Evolutionary conservation across 768 basidiomycete species (phyloP), one percentile per base, ranked within the genome.

Genomic region (Pilatotrama ljubarskyi): DNA sequence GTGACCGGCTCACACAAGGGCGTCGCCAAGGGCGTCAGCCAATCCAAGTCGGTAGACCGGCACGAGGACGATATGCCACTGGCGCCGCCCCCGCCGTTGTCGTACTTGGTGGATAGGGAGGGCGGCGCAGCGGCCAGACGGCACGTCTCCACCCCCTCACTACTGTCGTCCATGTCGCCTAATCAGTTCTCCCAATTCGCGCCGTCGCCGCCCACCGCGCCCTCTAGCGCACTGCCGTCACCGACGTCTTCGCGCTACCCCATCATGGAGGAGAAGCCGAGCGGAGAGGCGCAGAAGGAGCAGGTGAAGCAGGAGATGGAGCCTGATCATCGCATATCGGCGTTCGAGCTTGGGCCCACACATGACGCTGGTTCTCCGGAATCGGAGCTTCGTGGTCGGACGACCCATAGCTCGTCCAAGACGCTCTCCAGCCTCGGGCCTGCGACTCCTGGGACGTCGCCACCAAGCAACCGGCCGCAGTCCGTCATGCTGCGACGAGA

Each of bases 81-180:
- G 40, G 86, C 90, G 2, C 96, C 95, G 0, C 96, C 96, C 2
- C 96, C 96, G 5, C 89, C 93, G 5, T 70, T 98, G 52, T 93
- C 93, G 0, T 95, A 94, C 74, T 82, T 98, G 47, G 93, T 93
- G 2, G 76, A 74, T 59, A 73, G 76, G 61, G 81, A 84, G 43
- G 77, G 78, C 32, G 79, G 84, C 15, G 63, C 76, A 42, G 70
- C 72, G 35, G 73, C 76, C 46, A 77, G 77, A 50, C 83, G 89
- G 5, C 87, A 86, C 66, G 78, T 81, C 24, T 90, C 91, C 15
- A 86, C 87, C 5, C 84, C 86, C 13, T 90, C 90, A 20, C 75
- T 91, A 44, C 83, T 82, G 8, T 85, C 86, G 18, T 76, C 80
- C 46, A 69, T 76, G 36, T 86, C 86, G 7, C 82, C 83, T 25